Evolutionary conservation across 1,284 basidiomycete genomes (phyloP), one percentile per base, ranked within the genome.

Genomic region (Trametes pubescens): DNA sequence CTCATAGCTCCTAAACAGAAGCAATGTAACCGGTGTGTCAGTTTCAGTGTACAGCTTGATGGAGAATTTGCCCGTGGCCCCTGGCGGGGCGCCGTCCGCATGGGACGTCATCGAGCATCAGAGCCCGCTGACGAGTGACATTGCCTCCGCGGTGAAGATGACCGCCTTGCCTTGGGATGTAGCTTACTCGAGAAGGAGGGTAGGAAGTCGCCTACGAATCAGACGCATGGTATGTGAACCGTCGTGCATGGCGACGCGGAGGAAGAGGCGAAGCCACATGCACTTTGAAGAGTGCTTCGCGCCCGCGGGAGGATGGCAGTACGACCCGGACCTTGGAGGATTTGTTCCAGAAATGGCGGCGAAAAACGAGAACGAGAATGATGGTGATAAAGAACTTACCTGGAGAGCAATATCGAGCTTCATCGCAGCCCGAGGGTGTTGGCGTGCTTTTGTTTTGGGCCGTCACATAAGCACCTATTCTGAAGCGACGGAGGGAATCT

Each of bases 291-390:
- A 81, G 68, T 14, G 59, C 43, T 22, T 71, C 72, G 43, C 80
- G 78, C 29, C 80, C 78, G 35, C 67, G 48, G 1, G 61, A 59
- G 14, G 71, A 58, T 51, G 80, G 73, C 6, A 70, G 64, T 5
- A 71, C 66, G 7, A 65, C 52, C 81, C 81, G 82, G 29, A 72
- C 69, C 26, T 74, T 69, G 18, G 48, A 82, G 63, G 49, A 81
- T 78, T 35, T 75, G 61, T 53, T 77, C 76, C 56, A 78, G 61
- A 37, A 82, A 67, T 62, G 82, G 80, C 24, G 71, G 62, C 7
- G 79, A 80, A 13, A 81, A n/a, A n/a, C n/a, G n/a, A n/a, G n/a
- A n/a, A n/a, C n/a, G n/a, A n/a, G n/a, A n/a, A n/a, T n/a, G n/a
- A n/a, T n/a, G n/a, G n/a, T n/a, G n/a, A n/a, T n/a, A n/a, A n/a